These are phyloP conservation scores for Apiotrichum mycotoxinovorans DNA, from an alignment of 1,284 basidiomycete genomes.

Conservation along the genomic window DNA sequence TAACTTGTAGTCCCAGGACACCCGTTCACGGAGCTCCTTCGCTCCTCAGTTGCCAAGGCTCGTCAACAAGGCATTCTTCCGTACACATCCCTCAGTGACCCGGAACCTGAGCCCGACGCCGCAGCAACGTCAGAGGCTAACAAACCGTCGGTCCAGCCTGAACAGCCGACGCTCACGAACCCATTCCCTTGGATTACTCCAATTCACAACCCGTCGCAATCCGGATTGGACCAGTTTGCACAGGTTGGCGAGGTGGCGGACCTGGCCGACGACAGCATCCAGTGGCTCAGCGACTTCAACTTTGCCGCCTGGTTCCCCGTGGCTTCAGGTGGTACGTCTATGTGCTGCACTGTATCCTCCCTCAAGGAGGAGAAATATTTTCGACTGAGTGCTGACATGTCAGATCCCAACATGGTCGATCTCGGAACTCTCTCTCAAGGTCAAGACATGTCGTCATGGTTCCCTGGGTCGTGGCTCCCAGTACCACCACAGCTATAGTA, in stretches of 20 bases:
- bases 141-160: neutral
- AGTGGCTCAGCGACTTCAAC: constrained; percentile 16
- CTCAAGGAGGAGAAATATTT: no score
- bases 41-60: constrained; percentile 1
- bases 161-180: constrained; percentile 4
- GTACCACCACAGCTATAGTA: no score
- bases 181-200: constrained; percentile 21
- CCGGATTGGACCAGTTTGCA: neutral
- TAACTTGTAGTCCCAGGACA: neutral
- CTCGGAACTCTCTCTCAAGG: no score
- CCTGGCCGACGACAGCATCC: neutral
- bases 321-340: neutral
- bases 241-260: neutral
- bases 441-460: no score
- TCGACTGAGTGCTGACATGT: neutral
- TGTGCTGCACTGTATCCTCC: no score
- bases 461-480: no score
- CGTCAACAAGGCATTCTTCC: constrained; percentile 8
- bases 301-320: constrained; percentile 19
- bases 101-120: neutral
- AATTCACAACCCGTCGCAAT: constrained; percentile 3
- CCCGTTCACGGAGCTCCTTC: constrained; percentile 7
- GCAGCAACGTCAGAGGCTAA: neutral
- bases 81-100: constrained; percentile 6
- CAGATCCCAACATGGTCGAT: neutral